phyloP scores from a whole-genome alignment of 257 asterid species.

The Leptodermis oblonga region DNA sequence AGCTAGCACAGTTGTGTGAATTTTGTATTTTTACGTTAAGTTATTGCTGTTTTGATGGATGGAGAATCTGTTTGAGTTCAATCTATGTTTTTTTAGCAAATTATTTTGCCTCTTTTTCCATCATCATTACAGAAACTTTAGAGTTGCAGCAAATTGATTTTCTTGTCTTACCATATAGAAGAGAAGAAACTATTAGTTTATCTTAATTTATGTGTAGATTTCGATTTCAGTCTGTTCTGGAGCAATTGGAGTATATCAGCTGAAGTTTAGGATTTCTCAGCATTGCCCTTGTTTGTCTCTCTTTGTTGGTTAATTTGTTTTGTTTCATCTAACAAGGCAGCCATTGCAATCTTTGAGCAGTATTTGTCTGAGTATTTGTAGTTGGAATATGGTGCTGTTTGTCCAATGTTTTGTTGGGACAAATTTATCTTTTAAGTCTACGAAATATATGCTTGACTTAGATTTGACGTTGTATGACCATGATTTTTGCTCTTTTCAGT shows the following conservation, averaged over 20 bases:
- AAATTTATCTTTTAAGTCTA: too few species aligned
- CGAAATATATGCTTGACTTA: too few species aligned
- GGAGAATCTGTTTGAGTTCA: not conserved
- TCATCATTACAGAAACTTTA: too few species aligned
- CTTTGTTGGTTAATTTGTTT: not conserved
- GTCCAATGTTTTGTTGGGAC: too few species aligned
- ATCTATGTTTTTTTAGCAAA: not conserved
- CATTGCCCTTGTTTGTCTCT: not conserved
- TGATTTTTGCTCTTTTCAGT: too few species aligned
- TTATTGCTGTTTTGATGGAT: not conserved
- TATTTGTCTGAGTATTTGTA: too few species aligned
- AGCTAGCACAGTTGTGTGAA: not conserved
- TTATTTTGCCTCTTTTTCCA: not conserved
- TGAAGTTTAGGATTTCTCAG: not conserved
- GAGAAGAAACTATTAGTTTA: not conserved
- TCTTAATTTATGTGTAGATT: not conserved
- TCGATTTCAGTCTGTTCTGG: not conserved
- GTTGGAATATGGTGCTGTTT: too few species aligned
- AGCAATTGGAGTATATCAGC: not conserved
- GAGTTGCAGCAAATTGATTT: too few species aligned
- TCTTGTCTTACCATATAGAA: not conserved
- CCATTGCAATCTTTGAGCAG: too few species aligned
- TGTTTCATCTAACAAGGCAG: too few species aligned
- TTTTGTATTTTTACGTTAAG: constrained; percentile 1
- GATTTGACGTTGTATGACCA: too few species aligned